Conservation (phyloP, 2,329 filamentous ascomycete species). For the Chaetomium olivaceum region DNA sequence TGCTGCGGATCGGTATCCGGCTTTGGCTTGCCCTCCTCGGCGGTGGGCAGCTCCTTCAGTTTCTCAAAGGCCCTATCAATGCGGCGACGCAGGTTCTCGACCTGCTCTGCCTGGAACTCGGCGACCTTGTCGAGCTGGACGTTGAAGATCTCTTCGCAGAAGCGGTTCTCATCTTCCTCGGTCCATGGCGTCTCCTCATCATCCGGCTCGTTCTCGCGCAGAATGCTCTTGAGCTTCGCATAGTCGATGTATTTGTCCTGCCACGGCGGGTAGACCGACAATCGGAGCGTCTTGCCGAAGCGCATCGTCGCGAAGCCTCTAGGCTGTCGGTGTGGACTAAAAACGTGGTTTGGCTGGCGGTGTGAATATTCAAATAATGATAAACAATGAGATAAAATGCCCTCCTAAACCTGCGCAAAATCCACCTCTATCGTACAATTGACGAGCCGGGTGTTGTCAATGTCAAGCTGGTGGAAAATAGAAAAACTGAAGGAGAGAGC, state of each 20-base stretch:
- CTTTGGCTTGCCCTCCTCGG: slow-evolving; percentile 51
- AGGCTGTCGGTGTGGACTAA: not conserved
- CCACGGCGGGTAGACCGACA: slow-evolving; percentile 82
- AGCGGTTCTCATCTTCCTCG: slow-evolving; percentile 87
- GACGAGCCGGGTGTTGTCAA: not conserved
- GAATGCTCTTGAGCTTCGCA: slow-evolving; percentile 81
- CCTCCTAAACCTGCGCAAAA: not conserved
- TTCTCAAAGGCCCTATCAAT: slow-evolving; percentile 63
- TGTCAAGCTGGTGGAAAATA: not conserved
- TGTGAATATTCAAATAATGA: not conserved
- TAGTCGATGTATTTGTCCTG: slow-evolving; percentile 95
- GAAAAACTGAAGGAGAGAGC: not conserved
- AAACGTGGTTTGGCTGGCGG: not conserved
- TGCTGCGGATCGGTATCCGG: slow-evolving; percentile 51
- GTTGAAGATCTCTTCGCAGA: slow-evolving; percentile 94
- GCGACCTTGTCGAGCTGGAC: slow-evolving; percentile 94
- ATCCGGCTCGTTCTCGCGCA: slow-evolving; percentile 70
- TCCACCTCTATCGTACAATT: not conserved
- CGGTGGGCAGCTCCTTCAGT: slow-evolving; percentile 77
- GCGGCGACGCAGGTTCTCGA: slow-evolving; percentile 56
- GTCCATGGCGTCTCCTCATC: slow-evolving; percentile 76
- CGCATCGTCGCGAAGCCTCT: slow-evolving; percentile 62
- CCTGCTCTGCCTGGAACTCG: slow-evolving; percentile 80
- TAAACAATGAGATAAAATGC: not conserved
- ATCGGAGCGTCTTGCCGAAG: slow-evolving; percentile 85